These are phyloP conservation scores for Candida ponderosae DNA, from an alignment of 805 yeast genomes.

Conservation along the genomic window DNA sequence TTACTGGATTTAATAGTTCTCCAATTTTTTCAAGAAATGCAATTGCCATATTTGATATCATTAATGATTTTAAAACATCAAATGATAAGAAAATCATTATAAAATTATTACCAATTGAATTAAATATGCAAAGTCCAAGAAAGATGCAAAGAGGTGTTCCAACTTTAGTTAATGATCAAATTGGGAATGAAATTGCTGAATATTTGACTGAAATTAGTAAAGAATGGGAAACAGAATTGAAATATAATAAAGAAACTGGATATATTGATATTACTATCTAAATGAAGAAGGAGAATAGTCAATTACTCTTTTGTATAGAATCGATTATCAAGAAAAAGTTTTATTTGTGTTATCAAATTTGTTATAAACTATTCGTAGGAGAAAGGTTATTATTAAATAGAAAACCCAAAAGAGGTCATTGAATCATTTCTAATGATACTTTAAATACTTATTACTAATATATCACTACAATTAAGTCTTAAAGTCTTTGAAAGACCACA, in stretches of 20 bases:
- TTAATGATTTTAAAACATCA: slow-evolving; percentile 6
- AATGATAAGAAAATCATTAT: slow-evolving; percentile 8
- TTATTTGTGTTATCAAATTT: too few species aligned
- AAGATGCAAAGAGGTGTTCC: slow-evolving; percentile 20
- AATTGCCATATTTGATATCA: slow-evolving; percentile 18
- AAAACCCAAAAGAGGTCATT: too few species aligned
- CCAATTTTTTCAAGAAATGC: slow-evolving; percentile 20
- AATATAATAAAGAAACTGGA: slow-evolving; percentile 14
- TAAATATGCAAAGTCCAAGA: slow-evolving; percentile 16
- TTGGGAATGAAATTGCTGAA: slow-evolving; percentile 17
- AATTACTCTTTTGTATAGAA: too few species aligned
- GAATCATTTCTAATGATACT: too few species aligned
- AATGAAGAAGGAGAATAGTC: too few species aligned
- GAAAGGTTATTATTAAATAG: too few species aligned
- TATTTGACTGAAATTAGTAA: slow-evolving; percentile 17
- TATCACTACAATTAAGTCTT: too few species aligned
- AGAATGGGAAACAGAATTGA: slow-evolving; percentile 18
- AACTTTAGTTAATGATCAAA: slow-evolving; percentile 14
- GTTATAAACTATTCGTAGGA: too few species aligned
- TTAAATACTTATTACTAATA: too few species aligned
- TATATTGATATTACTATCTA: neutral
- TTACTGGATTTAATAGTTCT: slow-evolving; percentile 19
- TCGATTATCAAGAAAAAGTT: too few species aligned
- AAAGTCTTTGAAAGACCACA: too few species aligned
- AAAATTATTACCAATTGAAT: slow-evolving; percentile 19